Evolutionary conservation across 2,329 filamentous ascomycete genomes (phyloP), one percentile per base, ranked within the genome.

Genomic region (Cadophora sp.): DNA sequence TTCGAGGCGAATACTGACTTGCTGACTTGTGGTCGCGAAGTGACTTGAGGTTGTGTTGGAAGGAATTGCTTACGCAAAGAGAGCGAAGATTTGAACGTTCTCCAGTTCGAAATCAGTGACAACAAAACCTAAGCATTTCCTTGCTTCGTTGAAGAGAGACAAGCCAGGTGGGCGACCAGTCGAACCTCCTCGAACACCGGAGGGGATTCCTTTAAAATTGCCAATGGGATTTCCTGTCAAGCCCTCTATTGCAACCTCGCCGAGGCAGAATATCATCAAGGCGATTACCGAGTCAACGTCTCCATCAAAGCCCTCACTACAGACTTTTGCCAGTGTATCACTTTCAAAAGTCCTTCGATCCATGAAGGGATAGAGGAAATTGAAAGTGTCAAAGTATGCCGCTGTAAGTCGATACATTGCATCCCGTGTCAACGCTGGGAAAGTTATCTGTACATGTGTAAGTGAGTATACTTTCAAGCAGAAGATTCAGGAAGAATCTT

Each of bases 101-200:
- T 89, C 86, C 29, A 90, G 76, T 61, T 82, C 86, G 73, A 83
- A 86, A 27, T 86, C 83, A 1, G 84, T 84, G 64, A 85, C 73
- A 11, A 84, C 81, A 74, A 88, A 89, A 0, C 88, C 87, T 74
- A 89, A 81, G n/a, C 86, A 81, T 67, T 83, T 83, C 62, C 87
- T 81, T 19, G 87, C 88, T 76, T 89, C 87, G 70, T 90, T 90
- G 77, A 89, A 90, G 43, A 88, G 81, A 0, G 81, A 81, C 2
- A 90, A 75, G 0, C 88, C 88, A 0, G 88, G 87, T 1, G 87
- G 87, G 22, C 79, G 79, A 16, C 81, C 79, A 2, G 77, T 72
- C 1, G 82, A 81, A 0, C 86, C 85, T 14, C 86, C 86, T 50
- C 83, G 82, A 27, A 88, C 79, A 2, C 86, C 86, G 72, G 86